A percentile compares a stretch with the other conserved stretches of the same genome.
phyloP scores from a whole-genome alignment of 2,329 filamentous ascomycete genomes.

The Pseudogymnoascus destructans region DNA sequence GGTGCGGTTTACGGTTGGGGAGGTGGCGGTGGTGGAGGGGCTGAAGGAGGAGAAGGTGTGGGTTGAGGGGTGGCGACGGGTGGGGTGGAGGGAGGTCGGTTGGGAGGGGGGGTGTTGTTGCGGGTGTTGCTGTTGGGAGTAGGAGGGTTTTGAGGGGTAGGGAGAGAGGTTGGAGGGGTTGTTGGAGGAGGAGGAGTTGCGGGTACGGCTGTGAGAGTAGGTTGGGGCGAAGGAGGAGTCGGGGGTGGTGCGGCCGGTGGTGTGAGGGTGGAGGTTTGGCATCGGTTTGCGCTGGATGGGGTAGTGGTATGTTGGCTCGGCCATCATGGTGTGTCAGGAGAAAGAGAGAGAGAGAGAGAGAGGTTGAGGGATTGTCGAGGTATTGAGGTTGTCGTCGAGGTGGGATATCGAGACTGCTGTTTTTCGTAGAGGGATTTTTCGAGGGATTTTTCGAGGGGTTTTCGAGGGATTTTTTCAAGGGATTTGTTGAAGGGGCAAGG shows the following conservation, averaged over 20 bases:
- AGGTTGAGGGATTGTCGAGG: neutral
- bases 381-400: neutral
- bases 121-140: constrained; percentile 19
- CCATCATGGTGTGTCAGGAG: neutral
- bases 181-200: constrained; percentile 30
- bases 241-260: constrained; percentile 20
- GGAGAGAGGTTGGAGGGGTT: constrained; percentile 30
- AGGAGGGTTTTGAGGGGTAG: constrained; percentile 18
- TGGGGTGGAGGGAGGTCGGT: constrained; percentile 26
- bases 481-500: neutral
- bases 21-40: constrained; percentile 49
- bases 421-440: neutral
- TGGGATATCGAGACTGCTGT: neutral
- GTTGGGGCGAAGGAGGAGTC: constrained; percentile 13
- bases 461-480: too few species aligned
- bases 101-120: constrained; percentile 25
- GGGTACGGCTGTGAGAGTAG: constrained; percentile 27
- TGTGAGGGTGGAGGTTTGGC: neutral
- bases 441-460: neutral
- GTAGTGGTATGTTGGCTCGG: neutral
- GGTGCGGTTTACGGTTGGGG: constrained; percentile 53
- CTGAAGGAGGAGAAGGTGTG: constrained; percentile 39
- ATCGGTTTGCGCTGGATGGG: constrained; percentile 10
- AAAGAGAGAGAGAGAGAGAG: neutral
- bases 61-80: constrained; percentile 49